Base-by-base conservation (phyloP, 2,329 filamentous ascomycete genomes). In the Talaromyces sp. region DNA sequence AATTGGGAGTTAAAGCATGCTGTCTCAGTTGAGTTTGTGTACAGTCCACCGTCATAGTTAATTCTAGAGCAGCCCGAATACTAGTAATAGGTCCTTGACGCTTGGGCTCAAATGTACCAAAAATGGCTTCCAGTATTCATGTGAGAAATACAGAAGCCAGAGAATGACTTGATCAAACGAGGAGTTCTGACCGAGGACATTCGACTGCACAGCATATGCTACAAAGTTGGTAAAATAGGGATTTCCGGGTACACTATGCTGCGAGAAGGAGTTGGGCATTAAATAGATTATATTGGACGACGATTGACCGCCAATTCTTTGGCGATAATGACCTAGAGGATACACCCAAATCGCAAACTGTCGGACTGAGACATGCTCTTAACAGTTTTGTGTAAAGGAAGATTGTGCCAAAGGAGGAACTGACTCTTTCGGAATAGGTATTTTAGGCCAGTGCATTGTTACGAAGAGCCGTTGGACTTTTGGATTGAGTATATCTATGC, bases 1-100 rank as follows among this genome's bases (percentile, higher is more conserved):
- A 10, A 47, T 19, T 74, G 72, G 73, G 72, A 75, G 54, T 75
- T 71, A 57, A 67, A 66, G n/a, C 71, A 73, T 58, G 62, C 70
- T 25, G 71, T 63, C 4, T 70, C 68, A 1, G n/a, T 56, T 1
- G 63, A 68, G 8, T 71, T 72, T 41, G 62, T 69, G 1, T 63
- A 68, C 11, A 64, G 56, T 19, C 62, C 58, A 11, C 49, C 58
- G 25, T 57, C 45, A 3, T 63, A 50, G 37, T 25, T 63, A 63
- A 27, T 57, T 19, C 50, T 63, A 45, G 52, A 63, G 39, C 50
- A 41, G 8, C 50, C 39, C 8, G 19, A 49, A 19, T 25, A 49
- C 45, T 25, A 11, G 45, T 0, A 49, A 11, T 17, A 19, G 9
- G 3, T 15, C 7, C 49, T 52, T 17, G 17, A 6, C 10, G 17